A percentile compares a stretch with the other conserved stretches of the same genome.
Conservation (phyloP, 768 basidiomycete species). For the Rhizopogon sp. region DNA sequence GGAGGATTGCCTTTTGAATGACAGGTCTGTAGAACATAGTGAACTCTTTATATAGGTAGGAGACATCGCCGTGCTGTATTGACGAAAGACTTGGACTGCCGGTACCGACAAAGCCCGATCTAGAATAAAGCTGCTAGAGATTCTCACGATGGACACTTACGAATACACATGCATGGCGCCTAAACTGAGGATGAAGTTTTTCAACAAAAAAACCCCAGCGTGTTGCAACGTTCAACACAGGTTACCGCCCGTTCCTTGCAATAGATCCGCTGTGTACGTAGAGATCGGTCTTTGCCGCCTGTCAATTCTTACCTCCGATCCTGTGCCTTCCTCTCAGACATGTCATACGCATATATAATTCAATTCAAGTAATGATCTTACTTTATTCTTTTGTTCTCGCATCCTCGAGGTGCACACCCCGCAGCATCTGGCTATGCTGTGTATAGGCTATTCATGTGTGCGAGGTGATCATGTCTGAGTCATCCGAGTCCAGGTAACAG, state of each 20-base stretch:
- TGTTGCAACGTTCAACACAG: slow-evolving; percentile 12
- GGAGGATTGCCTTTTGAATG: slow-evolving; percentile 3
- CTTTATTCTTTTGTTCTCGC: background rate
- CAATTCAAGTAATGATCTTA: too few relatives aligned
- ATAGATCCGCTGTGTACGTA: slow-evolving; percentile 10
- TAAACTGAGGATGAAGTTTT: background rate
- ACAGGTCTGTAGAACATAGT: background rate
- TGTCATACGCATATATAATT: background rate
- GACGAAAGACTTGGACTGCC: slow-evolving; percentile 16
- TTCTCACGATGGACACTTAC: slow-evolving; percentile 12
- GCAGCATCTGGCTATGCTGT: background rate
- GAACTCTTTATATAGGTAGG: slow-evolving; percentile 26
- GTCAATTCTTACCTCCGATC: background rate
- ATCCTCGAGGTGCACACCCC: background rate
- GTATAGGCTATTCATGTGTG: background rate
- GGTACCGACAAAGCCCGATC: slow-evolving; percentile 25
- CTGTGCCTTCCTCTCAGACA: background rate
- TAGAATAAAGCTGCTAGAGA: slow-evolving; percentile 6
- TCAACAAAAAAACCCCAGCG: background rate
- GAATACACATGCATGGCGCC: too few relatives aligned
- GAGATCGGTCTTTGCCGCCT: slow-evolving; percentile 5
- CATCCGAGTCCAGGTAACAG: background rate
- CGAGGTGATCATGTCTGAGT: background rate
- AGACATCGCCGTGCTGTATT: slow-evolving; percentile 22
- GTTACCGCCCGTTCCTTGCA: slow-evolving; percentile 5